Evolutionary conservation across 2,329 filamentous ascomycete species (phyloP).

Genomic region (Exophiala viscosa): DNA sequence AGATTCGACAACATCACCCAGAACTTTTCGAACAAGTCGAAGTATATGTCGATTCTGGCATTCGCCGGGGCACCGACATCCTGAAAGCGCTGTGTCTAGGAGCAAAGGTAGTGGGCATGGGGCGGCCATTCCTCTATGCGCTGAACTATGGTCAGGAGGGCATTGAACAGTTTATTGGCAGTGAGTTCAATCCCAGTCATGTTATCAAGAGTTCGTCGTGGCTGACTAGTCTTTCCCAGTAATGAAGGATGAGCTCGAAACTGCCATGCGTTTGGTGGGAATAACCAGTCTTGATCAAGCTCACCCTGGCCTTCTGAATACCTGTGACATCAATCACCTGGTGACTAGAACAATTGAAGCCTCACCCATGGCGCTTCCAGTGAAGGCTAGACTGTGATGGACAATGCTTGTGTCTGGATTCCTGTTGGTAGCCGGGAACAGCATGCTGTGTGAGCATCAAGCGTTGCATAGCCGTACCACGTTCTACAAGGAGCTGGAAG

Average conservation of each 20-base stretch:
- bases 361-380: no score
- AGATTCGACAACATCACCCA: constrained; percentile 54
- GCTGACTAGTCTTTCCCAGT: constrained; percentile 33
- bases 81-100: constrained; percentile 39
- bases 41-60: constrained; percentile 29
- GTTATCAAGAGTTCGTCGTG: not conserved
- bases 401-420: no score
- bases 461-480: no score
- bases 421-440: no score
- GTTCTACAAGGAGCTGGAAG: no score
- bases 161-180: constrained; percentile 63
- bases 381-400: no score
- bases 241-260: constrained; percentile 60
- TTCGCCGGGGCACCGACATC: constrained; percentile 26
- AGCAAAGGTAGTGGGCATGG: constrained; percentile 52
- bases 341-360: constrained; percentile 28
- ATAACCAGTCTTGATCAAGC: constrained; percentile 59
- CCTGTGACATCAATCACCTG: constrained; percentile 40
- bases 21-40: constrained; percentile 21
- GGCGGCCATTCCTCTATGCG: constrained; percentile 51
- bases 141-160: constrained; percentile 76
- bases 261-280: constrained; percentile 64
- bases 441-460: no score
- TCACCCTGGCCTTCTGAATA: constrained; percentile 60
- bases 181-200: constrained; percentile 34